Percentiles rank a stretch among this genome's conserved stretches.
Evolutionary conservation across 768 basidiomycete species (phyloP).

Genomic region (Lactarius sp.): DNA sequence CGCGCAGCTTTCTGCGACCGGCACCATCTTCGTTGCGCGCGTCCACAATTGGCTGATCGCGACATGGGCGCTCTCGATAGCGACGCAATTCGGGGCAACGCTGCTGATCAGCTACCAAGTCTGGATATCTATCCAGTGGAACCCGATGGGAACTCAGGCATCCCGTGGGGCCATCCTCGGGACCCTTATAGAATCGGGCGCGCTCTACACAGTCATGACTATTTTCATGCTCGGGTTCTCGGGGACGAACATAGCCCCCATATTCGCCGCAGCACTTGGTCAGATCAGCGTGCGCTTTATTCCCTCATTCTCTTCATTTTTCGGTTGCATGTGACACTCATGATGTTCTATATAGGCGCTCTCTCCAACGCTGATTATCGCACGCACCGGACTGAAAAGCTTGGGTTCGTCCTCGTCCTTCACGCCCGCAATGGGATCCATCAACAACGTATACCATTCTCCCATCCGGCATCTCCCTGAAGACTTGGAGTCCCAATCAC

Average conservation of each 20-base stretch:
- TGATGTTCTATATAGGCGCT: too few relatives aligned
- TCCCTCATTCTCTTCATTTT: neutral
- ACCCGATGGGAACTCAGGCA: neutral
- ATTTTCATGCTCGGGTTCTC: conserved; percentile 7
- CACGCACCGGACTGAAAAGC: too few relatives aligned
- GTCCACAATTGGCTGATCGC: conserved; percentile 13
- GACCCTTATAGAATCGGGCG: conserved; percentile 21
- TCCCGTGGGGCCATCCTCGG: conserved; percentile 8
- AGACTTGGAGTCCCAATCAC: too few relatives aligned
- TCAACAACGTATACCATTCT: too few relatives aligned
- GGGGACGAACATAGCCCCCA: neutral
- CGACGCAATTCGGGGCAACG: conserved; percentile 19
- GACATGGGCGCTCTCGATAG: conserved; percentile 18
- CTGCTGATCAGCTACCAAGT: conserved; percentile 14
- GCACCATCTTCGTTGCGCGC: neutral
- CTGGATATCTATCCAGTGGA: conserved; percentile 1
- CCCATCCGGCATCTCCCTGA: too few relatives aligned
- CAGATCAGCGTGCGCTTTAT: conserved; percentile 14
- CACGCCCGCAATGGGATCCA: too few relatives aligned
- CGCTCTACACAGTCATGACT: conserved; percentile 13
- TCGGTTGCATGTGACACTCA: too few relatives aligned
- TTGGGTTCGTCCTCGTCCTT: too few relatives aligned
- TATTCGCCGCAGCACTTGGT: conserved; percentile 9
- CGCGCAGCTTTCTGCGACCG: neutral
- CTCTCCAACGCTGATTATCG: too few relatives aligned